These are phyloP conservation scores for Mallotus repandus DNA, from an alignment of 441 rosid species.

Conservation along the genomic window DNA sequence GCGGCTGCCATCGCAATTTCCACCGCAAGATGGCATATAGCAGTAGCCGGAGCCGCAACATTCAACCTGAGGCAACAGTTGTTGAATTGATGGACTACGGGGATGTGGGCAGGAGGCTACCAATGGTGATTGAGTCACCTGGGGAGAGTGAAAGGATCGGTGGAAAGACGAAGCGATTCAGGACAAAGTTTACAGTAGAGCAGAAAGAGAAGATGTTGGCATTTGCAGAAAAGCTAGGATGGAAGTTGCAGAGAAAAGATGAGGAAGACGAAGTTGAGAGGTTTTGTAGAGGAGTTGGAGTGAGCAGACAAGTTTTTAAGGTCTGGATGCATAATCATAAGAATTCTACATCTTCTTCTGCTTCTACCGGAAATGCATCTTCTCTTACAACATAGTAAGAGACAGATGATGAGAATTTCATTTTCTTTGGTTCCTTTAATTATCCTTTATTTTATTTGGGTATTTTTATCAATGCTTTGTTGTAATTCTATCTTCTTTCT, in stretches of 20 bases:
- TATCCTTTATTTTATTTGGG: background rate
- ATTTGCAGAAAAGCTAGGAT: slow-evolving; percentile 75
- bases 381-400: slow-evolving; percentile 37
- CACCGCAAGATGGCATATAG: slow-evolving; percentile 55
- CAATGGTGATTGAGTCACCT: slow-evolving; percentile 30
- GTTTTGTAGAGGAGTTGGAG: slow-evolving; percentile 54
- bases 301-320: slow-evolving; percentile 61
- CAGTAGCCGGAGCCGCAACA: slow-evolving; percentile 25
- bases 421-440: background rate
- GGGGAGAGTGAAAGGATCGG: slow-evolving; percentile 21
- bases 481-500: too few species aligned
- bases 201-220: slow-evolving; percentile 75
- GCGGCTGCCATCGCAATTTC: slow-evolving; percentile 92
- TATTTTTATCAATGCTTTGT: background rate
- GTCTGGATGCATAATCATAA: slow-evolving; percentile 85
- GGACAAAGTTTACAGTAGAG: slow-evolving; percentile 75
- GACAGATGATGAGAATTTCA: too few species aligned
- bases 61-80: slow-evolving; percentile 17
- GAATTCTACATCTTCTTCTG: slow-evolving; percentile 43
- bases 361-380: slow-evolving; percentile 45
- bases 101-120: slow-evolving; percentile 26
- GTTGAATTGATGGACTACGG: slow-evolving; percentile 30
- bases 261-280: slow-evolving; percentile 58
- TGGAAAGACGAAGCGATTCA: slow-evolving; percentile 48
- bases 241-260: slow-evolving; percentile 72